Evolutionary conservation across 768 basidiomycete genomes (phyloP).

Genomic region (Suillus subalutaceus): DNA sequence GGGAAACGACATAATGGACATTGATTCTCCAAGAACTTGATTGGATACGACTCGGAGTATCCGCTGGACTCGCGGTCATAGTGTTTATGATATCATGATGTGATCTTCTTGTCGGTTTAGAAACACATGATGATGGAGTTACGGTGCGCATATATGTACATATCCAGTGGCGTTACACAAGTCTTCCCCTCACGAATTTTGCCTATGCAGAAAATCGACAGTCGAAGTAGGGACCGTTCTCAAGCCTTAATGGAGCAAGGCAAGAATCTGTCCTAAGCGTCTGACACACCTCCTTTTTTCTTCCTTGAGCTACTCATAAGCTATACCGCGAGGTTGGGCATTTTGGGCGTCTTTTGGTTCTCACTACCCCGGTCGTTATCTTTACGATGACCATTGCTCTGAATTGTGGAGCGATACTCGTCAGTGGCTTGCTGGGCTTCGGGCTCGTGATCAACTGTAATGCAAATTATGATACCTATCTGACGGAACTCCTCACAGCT

Average conservation of each 20-base stretch:
- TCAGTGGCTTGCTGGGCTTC: conserved; percentile 27
- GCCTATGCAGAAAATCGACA: background rate
- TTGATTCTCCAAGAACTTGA: background rate
- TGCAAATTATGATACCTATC: background rate
- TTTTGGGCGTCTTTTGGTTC: background rate
- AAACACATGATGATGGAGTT: background rate
- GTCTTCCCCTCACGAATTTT: background rate
- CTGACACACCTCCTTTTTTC: too few relatives aligned
- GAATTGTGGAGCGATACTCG: conserved; percentile 22
- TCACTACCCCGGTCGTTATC: background rate
- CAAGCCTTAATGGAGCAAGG: too few relatives aligned
- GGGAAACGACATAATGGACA: background rate
- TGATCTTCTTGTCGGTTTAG: too few relatives aligned
- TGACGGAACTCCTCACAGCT: background rate
- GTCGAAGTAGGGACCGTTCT: background rate
- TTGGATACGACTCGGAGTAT: background rate
- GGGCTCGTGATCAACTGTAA: conserved; percentile 10
- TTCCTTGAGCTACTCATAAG: conserved; percentile 4
- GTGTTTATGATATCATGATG: background rate
- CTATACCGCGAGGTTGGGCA: background rate
- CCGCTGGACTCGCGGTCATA: background rate
- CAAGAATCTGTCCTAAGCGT: background rate
- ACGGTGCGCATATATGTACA: background rate
- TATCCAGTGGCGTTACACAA: background rate
- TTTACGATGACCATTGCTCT: conserved; percentile 13